These are phyloP conservation scores for Schrenkiella parvula DNA, from an alignment of 345 rosid genomes.

Conservation along the genomic window DNA sequence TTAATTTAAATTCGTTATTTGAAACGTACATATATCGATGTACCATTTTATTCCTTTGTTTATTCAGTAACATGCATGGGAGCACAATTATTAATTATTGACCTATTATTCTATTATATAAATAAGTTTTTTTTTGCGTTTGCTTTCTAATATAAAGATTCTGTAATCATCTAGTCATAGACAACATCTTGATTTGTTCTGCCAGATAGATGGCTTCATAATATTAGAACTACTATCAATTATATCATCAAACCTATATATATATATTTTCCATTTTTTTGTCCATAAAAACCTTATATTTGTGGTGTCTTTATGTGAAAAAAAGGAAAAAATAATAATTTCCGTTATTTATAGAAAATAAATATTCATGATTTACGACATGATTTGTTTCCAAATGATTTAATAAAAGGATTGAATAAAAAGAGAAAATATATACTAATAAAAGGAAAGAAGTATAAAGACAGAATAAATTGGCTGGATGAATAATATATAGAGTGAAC, in stretches of 20 bases:
- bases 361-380: neutral
- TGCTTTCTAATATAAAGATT: slow-evolving; percentile 3
- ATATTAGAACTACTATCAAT: neutral
- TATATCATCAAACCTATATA: neutral
- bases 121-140: neutral
- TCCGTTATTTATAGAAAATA: neutral
- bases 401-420: neutral
- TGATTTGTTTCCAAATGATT: neutral
- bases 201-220: slow-evolving; percentile 11
- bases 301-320: neutral
- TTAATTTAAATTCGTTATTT: no score
- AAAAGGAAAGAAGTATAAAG: neutral
- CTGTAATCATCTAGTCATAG: slow-evolving; percentile 13
- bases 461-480: slow-evolving; percentile 29
- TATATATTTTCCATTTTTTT: neutral
- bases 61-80: slow-evolving; percentile 29
- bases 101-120: neutral
- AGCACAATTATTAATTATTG: slow-evolving; percentile 20
- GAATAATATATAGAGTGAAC: neutral
- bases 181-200: slow-evolving; percentile 20
- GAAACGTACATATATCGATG: slow-evolving; percentile 12
- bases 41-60: slow-evolving; percentile 5
- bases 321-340: neutral
- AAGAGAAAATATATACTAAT: neutral
- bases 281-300: neutral